phyloP scores from a whole-genome alignment of 176 grass and related monocot genomes.

The Thalia dealbata region DNA sequence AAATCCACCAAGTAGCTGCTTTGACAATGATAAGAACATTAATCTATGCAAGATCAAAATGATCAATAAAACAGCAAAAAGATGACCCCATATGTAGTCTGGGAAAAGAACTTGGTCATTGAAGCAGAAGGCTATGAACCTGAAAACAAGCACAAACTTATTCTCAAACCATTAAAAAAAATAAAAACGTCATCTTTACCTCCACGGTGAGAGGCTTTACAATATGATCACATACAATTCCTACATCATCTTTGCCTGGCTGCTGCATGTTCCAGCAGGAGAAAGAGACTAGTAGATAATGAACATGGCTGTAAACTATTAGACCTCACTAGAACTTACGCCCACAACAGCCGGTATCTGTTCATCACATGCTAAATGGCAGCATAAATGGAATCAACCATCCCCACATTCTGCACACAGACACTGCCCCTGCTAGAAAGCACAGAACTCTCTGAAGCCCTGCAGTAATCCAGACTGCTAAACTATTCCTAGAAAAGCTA shows the following conservation, averaged over 20 bases:
- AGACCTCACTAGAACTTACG: neutral
- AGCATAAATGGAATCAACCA: neutral
- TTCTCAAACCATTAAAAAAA: neutral
- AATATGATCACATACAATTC: neutral
- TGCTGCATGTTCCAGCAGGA: neutral
- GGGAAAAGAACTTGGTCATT: neutral
- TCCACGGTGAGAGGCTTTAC: no score
- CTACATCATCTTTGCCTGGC: neutral
- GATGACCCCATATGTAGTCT: neutral
- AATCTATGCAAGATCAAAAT: neutral
- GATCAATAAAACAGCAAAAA: neutral
- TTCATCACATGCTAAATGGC: neutral
- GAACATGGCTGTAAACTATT: neutral
- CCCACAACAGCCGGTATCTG: neutral
- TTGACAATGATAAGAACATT: no score
- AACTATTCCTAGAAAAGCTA: neutral
- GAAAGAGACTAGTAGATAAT: neutral
- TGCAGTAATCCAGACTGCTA: neutral
- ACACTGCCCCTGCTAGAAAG: neutral
- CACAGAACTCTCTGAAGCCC: neutral
- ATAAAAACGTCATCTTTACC: no score
- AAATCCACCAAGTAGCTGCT: no score
- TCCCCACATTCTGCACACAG: neutral
- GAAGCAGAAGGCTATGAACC: neutral
- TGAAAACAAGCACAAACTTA: neutral